Percentiles rank a stretch among this genome's conserved stretches.
Conservation (phyloP, 805 yeast species). For the Zygosaccharomyces rouxii region DNA sequence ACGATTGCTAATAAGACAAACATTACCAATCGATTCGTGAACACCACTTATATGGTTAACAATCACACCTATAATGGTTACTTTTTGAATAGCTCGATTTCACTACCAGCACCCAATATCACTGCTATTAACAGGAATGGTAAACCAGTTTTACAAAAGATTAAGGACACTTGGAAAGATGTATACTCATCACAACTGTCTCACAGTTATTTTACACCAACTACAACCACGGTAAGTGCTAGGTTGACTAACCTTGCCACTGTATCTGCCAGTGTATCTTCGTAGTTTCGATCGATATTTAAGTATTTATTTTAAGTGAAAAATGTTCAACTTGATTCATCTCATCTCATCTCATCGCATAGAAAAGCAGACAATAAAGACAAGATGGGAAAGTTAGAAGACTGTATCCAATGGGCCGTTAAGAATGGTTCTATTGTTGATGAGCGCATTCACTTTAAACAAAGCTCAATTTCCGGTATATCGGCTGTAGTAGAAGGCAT, state of each 20-base stretch:
- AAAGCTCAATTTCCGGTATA: conserved; percentile 33
- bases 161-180: conserved; percentile 35
- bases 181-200: conserved; percentile 27
- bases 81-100: conserved; percentile 27
- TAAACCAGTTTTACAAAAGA: conserved; percentile 31
- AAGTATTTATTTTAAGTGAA: background rate
- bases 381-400: conserved; percentile 11
- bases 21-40: conserved; percentile 32
- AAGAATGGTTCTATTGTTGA: conserved; percentile 39
- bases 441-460: conserved; percentile 33
- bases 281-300: background rate
- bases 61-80: conserved; percentile 36
- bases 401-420: conserved; percentile 38
- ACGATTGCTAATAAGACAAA: conserved; percentile 38
- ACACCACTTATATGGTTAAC: conserved; percentile 35
- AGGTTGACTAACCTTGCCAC: conserved; percentile 3
- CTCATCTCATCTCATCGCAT: background rate
- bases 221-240: conserved; percentile 32
- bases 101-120: conserved; percentile 38
- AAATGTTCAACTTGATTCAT: conserved; percentile 1
- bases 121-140: conserved; percentile 36
- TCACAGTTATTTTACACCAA: conserved; percentile 31
- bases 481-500: conserved; percentile 28
- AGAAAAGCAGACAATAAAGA: background rate
- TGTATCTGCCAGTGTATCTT: conserved; percentile 1